Evolutionary conservation across 805 yeast genomes (phyloP), one percentile per base, ranked within the genome.

Genomic region (Kuraishia molischiana): DNA sequence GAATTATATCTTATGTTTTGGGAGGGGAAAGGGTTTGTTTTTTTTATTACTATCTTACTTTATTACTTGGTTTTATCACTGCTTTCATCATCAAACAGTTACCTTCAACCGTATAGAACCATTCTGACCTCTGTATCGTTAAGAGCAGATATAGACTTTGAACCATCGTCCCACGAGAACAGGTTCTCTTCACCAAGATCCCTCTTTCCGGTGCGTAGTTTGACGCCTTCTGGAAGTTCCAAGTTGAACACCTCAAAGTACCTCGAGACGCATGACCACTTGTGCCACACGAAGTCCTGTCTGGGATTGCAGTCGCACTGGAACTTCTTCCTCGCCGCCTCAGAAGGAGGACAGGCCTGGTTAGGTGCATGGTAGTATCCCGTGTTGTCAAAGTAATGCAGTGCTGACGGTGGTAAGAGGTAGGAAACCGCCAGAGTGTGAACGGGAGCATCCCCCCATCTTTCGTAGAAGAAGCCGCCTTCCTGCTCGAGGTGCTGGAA

Each of bases 391-490:
- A 36, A 36, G 30, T 21, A 36, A 17, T 32, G 34, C 2, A 29
- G 19, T 13, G 34, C 34, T 6, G 10, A 15, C 15, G 29, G 29
- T 35, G 79, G 74, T 55, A 84, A 45, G 52, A 79, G 64, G 41
- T 74, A 62, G 1, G 78, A 62, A 3, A 70, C 79, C 4, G 79
- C 86, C 42, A 79, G 61, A 3, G 84, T 69, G 54, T 79, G 86
- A 33, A 79, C 69, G 3, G 85, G 85, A 1, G 86, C 86, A 56
- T 79, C 86, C 21, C 86, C 86, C 86, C 86, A 79, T 55, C 86
- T 64, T 55, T 79, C 85, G 56, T 79, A 79, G 57, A 77, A 79
- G 58, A 79, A 79, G 32, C 82, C 81, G 18, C 84, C 84, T 2
- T 74, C 64, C 37, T 62, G 48, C 54, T 79, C 86, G 41, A 79